Conservation (phyloP, 257 asterid genomes). For the Ligustrum vulgare region DNA sequence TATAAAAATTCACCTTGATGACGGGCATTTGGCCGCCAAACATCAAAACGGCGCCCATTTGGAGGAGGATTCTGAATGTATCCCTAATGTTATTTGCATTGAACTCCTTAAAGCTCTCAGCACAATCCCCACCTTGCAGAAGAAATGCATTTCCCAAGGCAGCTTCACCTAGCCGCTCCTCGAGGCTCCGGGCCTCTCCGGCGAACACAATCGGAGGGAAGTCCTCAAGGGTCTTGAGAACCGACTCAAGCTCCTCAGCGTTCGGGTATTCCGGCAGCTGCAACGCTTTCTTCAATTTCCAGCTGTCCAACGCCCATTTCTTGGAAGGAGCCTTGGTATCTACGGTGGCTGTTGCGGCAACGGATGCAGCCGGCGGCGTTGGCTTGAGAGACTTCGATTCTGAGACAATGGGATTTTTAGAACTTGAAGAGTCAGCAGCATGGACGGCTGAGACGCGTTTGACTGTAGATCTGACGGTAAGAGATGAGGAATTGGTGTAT, state of each 20-base stretch:
- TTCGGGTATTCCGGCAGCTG: conserved; percentile 48
- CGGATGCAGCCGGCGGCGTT: background rate
- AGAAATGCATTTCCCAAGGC: conserved; percentile 15
- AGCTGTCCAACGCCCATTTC: conserved; percentile 43
- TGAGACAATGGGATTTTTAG: background rate
- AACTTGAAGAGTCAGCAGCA: background rate
- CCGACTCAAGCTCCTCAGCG: conserved; percentile 24
- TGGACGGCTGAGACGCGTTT: background rate
- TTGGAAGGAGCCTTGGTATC: conserved; percentile 19
- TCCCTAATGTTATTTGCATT: conserved; percentile 4
- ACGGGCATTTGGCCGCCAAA: conserved; percentile 14
- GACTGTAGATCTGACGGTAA: background rate
- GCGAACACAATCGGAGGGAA: conserved; percentile 20
- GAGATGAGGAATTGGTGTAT: background rate
- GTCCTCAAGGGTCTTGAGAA: conserved; percentile 1
- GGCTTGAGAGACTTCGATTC: background rate
- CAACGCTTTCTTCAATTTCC: conserved; percentile 51
- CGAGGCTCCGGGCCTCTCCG: conserved; percentile 18
- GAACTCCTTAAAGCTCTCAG: conserved; percentile 3
- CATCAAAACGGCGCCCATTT: conserved; percentile 6
- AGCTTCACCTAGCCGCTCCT: conserved; percentile 17
- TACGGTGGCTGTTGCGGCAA: conserved; percentile 23
- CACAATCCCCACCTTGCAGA: conserved; percentile 17
- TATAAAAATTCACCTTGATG: background rate
- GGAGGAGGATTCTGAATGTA: conserved; percentile 6